Evolutionary conservation across 2,329 filamentous ascomycete genomes (phyloP), one percentile per base, ranked within the genome.

Genomic region (Calonectria hongkongensis): DNA sequence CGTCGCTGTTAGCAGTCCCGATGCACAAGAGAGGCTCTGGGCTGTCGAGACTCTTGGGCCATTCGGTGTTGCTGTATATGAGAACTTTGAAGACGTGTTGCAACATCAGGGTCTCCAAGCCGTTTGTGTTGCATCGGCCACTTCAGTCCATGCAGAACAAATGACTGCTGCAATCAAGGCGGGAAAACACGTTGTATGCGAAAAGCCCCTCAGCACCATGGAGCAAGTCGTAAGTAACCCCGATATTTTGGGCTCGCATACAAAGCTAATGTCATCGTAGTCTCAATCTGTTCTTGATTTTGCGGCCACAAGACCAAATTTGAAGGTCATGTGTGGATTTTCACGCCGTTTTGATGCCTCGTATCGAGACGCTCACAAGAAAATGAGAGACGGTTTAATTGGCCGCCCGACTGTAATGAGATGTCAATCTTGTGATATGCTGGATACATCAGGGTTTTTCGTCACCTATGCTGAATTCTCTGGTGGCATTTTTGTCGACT

Each of bases 401-500:
- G 92, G 92, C 12, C 85, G 87, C 1, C 89, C 91, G 5, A 88
- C 89, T 7, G 86, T 94, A 51, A 86, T 94, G 78, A 90, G 92
- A 77, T 90, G 87, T 58, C 92, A 94, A 82, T 94, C 92, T 2
- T 93, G 91, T 83, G 92, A 94, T 83, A 92, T 90, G 81, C 88
- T 91, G 72, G 91, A 93, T 75, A 90, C 91, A 0, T 87, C 87
- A 0, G 92, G 92, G 62, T 94, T 93, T 86, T 94, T 93, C 81
- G 91, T 94, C 66, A 86, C 88, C 30, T 94, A 94, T 82, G 91
- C 92, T 15, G 85, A 91, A 76, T 92, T 89, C 83, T 89, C 86
- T 1, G 92, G 92, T 43, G 92, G 92, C 25, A 93, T 94, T 80
- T 94, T 94, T 76, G 92, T 94, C 70, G 92, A 94, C 84, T 92